Evolutionary conservation across 176 grass and related monocot genomes (phyloP), one percentile per base, ranked within the genome.

Genomic region (Cenchrus purpureus): DNA sequence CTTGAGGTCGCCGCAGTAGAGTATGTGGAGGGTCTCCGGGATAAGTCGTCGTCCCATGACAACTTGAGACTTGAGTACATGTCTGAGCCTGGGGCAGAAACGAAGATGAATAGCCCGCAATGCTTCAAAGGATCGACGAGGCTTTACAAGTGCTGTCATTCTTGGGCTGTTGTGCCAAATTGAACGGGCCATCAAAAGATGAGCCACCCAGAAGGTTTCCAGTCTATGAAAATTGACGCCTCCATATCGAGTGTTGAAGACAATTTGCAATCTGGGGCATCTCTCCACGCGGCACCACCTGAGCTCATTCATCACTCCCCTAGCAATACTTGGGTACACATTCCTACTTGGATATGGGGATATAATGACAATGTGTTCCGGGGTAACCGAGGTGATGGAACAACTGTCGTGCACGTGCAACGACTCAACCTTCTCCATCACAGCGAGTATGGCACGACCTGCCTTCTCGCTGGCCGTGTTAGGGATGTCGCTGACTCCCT

Each of bases 401-500:
- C 22, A 75, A 73, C 2, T 73, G 72, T 75, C 72, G 3, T 56
- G 51, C 28, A 75, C 72, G 8, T 75, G 72, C 72, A 75, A 3
- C 0, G 72, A 75, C 29, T 31, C 1, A 0, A 55, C 50, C 28
- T 0, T 12, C 15, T 32, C 4, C 51, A 54, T 55, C 14, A 56
- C 22, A 5, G 10, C 0, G 0, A 0, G 0, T 34, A 31, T 55
- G 10, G 28, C 28, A 9, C 13, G 7, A n/a, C 2, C 34, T 37
- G 2, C 72, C 7, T 2, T 4, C 0, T 0, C 2, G 20, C 20
- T 71, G 43, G 2, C 10, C 20, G 12, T 29, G 12, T 8, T 13
- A 7, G 46, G 12, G 42, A 22, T 4, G 1, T 29, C 45, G 5
- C 22, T 52, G 0, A 73, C 14, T 31, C 70, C 70, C 12, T 52